Conservation (phyloP, 805 yeast species). For the Lachancea dasiensis region DNA sequence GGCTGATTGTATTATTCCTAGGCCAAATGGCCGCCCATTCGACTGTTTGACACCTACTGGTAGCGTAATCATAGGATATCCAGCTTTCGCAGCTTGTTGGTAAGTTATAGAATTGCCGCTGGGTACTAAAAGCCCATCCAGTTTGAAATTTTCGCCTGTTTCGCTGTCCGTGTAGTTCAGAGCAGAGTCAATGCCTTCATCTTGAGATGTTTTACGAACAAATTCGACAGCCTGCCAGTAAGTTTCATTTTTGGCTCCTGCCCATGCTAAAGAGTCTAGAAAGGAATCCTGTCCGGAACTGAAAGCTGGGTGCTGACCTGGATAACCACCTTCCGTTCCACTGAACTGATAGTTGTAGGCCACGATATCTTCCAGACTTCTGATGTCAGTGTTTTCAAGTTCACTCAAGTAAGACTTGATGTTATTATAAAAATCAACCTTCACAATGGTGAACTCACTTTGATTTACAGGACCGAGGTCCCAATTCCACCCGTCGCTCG, state of each 20-base stretch:
- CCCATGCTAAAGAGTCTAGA: constrained; percentile 25
- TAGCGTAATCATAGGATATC: constrained; percentile 27
- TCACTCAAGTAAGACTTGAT: constrained; percentile 23
- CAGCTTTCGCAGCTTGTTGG: constrained; percentile 31
- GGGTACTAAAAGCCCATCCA: constrained; percentile 25
- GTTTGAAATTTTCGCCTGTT: constrained; percentile 22
- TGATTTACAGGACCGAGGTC: constrained; percentile 25
- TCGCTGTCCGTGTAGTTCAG: constrained; percentile 25
- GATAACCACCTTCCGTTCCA: constrained; percentile 28
- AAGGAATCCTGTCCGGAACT: constrained; percentile 29
- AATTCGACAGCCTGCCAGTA: constrained; percentile 29
- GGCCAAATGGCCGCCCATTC: constrained; percentile 26
- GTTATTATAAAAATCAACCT: constrained; percentile 29
- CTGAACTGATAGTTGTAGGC: constrained; percentile 20
- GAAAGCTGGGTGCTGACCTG: constrained; percentile 24
- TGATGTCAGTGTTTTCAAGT: constrained; percentile 23
- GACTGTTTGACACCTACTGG: constrained; percentile 20
- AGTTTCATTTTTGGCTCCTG: constrained; percentile 26
- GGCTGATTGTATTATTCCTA: constrained; percentile 29
- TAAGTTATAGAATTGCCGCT: constrained; percentile 22
- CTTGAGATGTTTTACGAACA: constrained; percentile 26
- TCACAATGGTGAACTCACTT: constrained; percentile 30
- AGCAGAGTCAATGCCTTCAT: constrained; percentile 31
- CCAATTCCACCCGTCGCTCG: constrained; percentile 31
- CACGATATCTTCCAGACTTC: constrained; percentile 25